Conservation (phyloP, 179 eudicot species). For the Dionaea muscipula region DNA sequence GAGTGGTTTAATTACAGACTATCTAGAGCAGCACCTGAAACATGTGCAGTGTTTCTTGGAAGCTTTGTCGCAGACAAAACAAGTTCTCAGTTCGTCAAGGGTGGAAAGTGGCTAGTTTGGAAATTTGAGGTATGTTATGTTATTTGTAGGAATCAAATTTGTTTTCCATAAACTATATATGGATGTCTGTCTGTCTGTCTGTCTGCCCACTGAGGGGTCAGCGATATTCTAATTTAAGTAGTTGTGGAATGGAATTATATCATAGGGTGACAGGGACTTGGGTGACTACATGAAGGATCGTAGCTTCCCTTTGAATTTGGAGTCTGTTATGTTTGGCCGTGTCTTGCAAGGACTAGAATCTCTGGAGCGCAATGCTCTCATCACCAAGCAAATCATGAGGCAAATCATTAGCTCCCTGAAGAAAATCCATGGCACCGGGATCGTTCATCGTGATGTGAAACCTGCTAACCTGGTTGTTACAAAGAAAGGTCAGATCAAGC, state of each 20-base stretch:
- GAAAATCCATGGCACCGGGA: slow-evolving; percentile 83
- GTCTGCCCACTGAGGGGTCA: too few species aligned
- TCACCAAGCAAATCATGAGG: slow-evolving; percentile 87
- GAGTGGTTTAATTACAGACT: slow-evolving; percentile 97
- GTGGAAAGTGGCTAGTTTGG: slow-evolving; percentile 97
- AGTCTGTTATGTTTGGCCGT: slow-evolving; percentile 74
- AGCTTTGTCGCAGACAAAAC: slow-evolving; percentile 79
- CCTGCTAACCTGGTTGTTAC: slow-evolving; percentile 97
- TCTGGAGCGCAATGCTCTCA: slow-evolving; percentile 55
- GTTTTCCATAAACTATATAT: too few species aligned
- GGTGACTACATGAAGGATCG: slow-evolving; percentile 81
- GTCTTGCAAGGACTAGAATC: slow-evolving; percentile 61
- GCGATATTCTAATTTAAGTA: too few species aligned
- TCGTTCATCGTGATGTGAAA: slow-evolving; percentile 87
- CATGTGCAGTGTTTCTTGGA: slow-evolving; percentile 93
- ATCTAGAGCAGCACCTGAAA: slow-evolving; percentile 96
- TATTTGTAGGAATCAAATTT: not conserved
- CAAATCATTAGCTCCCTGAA: slow-evolving; percentile 80
- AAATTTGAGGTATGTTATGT: slow-evolving; percentile 78
- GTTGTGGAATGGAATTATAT: too few species aligned
- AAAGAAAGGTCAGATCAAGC: slow-evolving; percentile 78
- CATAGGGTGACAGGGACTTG: slow-evolving; percentile 87
- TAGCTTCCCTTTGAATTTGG: slow-evolving; percentile 70
- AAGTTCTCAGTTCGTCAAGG: slow-evolving; percentile 51
- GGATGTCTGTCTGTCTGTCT: too few species aligned